Evolutionary conservation across 2,329 filamentous ascomycete genomes (phyloP).

Genomic region (Pyrenochaeta sp.): DNA sequence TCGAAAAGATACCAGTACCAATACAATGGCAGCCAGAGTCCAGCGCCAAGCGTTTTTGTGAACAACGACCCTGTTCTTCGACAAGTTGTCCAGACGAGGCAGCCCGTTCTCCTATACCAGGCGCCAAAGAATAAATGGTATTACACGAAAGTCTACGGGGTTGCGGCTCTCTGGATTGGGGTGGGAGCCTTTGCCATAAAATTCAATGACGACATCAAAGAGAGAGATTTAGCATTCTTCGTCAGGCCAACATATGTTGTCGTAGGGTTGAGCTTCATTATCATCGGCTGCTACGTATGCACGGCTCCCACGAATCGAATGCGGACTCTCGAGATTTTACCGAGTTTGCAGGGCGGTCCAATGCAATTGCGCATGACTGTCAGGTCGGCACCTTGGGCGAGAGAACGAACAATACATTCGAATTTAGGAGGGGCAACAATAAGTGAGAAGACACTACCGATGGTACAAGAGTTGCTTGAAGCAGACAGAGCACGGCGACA

Average conservation of each 20-base stretch:
- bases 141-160: conserved; percentile 36
- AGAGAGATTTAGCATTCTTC: conserved; percentile 39
- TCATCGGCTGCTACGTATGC: conserved; percentile 41
- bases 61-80: conserved; percentile 44
- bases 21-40: conserved; percentile 10
- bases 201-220: conserved; percentile 41
- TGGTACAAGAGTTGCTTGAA: conserved; percentile 39
- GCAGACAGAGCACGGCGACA: conserved; percentile 37
- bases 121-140: conserved; percentile 37
- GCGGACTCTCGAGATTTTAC: conserved; percentile 39
- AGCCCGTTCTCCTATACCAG: conserved; percentile 44
- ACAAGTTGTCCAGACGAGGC: conserved; percentile 35
- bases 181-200: conserved; percentile 39
- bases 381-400: conserved; percentile 30
- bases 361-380: conserved; percentile 41
- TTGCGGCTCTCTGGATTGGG: conserved; percentile 33
- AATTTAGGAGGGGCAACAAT: conserved; percentile 38
- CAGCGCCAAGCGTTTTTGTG: conserved; percentile 21
- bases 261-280: conserved; percentile 36
- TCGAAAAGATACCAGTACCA: conserved; percentile 31
- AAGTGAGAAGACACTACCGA: conserved; percentile 41
- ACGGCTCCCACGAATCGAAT: conserved; percentile 41
- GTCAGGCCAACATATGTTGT: conserved; percentile 44
- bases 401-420: conserved; percentile 37
- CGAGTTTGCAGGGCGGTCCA: conserved; percentile 35